Evolutionary conservation across 805 yeast genomes (phyloP).

Genomic region (Kazachstania viticola): DNA sequence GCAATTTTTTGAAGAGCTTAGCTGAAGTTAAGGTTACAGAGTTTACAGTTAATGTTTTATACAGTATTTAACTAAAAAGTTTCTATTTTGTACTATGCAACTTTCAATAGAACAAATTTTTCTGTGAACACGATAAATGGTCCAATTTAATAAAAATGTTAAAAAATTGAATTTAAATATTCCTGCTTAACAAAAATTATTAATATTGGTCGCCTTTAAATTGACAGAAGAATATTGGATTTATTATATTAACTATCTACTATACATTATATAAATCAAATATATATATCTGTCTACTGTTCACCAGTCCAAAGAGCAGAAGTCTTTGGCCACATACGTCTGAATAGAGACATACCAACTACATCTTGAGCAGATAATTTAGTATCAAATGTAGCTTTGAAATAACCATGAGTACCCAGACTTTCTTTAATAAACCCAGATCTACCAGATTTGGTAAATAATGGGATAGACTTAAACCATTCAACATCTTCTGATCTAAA

Average conservation of each 20-base stretch:
- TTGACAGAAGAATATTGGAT: background rate
- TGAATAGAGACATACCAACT: conserved; percentile 86
- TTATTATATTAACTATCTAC: too few species aligned
- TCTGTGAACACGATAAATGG: too few species aligned
- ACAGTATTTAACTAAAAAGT: too few species aligned
- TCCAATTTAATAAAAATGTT: too few species aligned
- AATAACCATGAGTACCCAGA: conserved; percentile 96
- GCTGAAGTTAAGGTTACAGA: too few species aligned
- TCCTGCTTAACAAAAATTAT: background rate
- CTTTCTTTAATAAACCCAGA: conserved; percentile 90
- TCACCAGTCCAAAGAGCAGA: conserved; percentile 26
- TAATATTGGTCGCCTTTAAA: background rate
- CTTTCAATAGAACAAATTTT: too few species aligned
- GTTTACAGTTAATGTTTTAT: too few species aligned
- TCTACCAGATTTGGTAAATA: conserved; percentile 87
- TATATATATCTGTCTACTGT: too few species aligned
- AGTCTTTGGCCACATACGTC: conserved; percentile 79
- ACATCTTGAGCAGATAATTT: conserved; percentile 85
- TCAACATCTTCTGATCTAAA: conserved; percentile 82
- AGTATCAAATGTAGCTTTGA: conserved; percentile 90
- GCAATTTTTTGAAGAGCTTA: too few species aligned
- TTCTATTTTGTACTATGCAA: too few species aligned
- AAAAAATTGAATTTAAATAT: too few species aligned
- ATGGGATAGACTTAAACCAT: conserved; percentile 82
- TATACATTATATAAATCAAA: background rate